Evolutionary conservation across 352 stramenopile species (phyloP), one percentile per base, ranked within the genome.

Genomic region (Phytopythium helicoides): DNA sequence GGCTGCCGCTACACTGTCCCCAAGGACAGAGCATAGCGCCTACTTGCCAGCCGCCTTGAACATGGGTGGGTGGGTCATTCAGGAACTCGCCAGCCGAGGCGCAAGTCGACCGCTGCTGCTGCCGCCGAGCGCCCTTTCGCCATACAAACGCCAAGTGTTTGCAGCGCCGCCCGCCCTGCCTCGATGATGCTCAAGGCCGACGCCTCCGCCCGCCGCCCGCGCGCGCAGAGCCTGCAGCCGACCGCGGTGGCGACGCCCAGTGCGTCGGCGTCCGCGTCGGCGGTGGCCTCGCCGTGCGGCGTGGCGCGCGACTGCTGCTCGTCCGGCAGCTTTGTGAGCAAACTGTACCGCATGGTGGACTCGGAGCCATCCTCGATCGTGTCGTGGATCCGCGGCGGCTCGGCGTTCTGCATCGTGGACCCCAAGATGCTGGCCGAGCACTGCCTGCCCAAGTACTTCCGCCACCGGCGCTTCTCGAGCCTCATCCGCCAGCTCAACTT

Each of bases 401-500:
- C 84, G n/a, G 86, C 87, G 19, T 96, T 96, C 58, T 93, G 88
- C 54, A 94, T 96, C 41, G 87, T 94, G n/a, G 84, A 96, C 58
- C 76, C 87, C 10, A 92, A 93, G 60, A 80, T 90, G 61, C 86
- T 95, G 64, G 86, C 88, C 1, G 81, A 93, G 56, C 81, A 94
- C 55, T 93, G 86, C 48, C 65, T 96, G 21, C 87, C 87, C 36
- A 95, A 95, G 70, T 96, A 96, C 66, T 96, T 96, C 55, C 86
- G 87, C 47, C 87, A 96, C 62, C 80, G 82, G 3, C 77, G 87
- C 21, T 95, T 96, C 54, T 93, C 88, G 34, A 92, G 78, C 52
- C 62, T 96, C 18, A 94, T 96, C 52, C 87, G 87, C 10, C 87
- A 96, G 76, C 66, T 96, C 47, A 96, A 96, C 64, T 96, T 95